These are phyloP conservation scores for Echinosophora koreensis DNA, from an alignment of 306 rosid species.

Conservation along the genomic window DNA sequence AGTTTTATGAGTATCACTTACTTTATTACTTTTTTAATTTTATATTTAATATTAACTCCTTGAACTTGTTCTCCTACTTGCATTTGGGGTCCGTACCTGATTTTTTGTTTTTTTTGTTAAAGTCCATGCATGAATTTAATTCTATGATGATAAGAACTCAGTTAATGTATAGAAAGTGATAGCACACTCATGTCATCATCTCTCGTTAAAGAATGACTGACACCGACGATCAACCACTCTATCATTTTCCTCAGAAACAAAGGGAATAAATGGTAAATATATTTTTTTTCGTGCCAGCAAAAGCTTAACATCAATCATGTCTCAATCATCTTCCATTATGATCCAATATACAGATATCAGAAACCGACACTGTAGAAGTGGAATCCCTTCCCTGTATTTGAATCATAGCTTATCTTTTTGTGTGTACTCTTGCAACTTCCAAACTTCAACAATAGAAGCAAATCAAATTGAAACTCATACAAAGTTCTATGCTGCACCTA, in stretches of 20 bases:
- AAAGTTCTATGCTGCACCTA: conserved; percentile 35
- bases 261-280: background rate
- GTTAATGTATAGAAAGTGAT: conserved; percentile 10
- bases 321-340: conserved; percentile 46
- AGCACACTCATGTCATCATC: conserved; percentile 38
- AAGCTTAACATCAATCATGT: conserved; percentile 47
- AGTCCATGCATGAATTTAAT: background rate
- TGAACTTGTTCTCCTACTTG: background rate
- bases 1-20: background rate
- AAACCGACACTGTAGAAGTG: conserved; percentile 35
- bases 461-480: conserved; percentile 30
- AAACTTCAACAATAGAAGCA: conserved; percentile 32
- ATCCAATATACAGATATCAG: conserved; percentile 42
- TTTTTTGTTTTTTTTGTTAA: too few relatives aligned
- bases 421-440: conserved; percentile 25
- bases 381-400: conserved; percentile 25
- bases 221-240: conserved; percentile 39
- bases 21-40: background rate
- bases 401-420: conserved; percentile 4
- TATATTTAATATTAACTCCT: too few relatives aligned
- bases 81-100: background rate
- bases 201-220: conserved; percentile 31
- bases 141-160: background rate
- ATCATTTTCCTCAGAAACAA: conserved; percentile 41
- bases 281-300: background rate